A percentile compares a stretch with the other conserved stretches of the same genome.
These are phyloP conservation scores for Symbiotaphrina buchneri DNA, from an alignment of 495 filamentous ascomycete genomes.

Conservation along the genomic window DNA sequence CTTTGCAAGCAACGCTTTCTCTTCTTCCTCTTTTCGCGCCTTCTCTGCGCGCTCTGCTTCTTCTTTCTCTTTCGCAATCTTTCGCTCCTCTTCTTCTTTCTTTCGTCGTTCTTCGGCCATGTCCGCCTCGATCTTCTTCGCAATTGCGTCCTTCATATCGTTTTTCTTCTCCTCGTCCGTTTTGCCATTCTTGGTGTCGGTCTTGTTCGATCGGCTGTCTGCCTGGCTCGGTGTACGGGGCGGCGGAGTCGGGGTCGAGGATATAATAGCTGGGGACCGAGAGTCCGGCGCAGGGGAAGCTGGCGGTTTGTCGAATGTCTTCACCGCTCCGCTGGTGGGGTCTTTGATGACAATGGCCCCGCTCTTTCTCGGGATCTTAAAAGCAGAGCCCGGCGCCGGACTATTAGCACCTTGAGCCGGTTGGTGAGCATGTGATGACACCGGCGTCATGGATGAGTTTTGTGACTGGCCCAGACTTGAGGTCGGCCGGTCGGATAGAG, in stretches of 20 bases:
- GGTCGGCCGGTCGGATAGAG: slow-evolving; percentile 48
- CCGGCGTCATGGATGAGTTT: slow-evolving; percentile 32
- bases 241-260: slow-evolving; percentile 39
- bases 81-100: slow-evolving; percentile 25
- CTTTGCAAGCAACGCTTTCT: slow-evolving; percentile 4
- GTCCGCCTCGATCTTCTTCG: slow-evolving; percentile 32
- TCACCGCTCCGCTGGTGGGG: slow-evolving; percentile 40
- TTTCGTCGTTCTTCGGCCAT: slow-evolving; percentile 26
- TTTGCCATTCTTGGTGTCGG: slow-evolving; percentile 38
- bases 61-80: slow-evolving; percentile 12
- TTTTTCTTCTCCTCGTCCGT: slow-evolving; percentile 48
- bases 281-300: slow-evolving; percentile 30
- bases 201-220: slow-evolving; percentile 26
- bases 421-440: slow-evolving; percentile 32
- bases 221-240: slow-evolving; percentile 26
- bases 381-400: slow-evolving; percentile 16
- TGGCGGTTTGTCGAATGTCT: slow-evolving; percentile 30
- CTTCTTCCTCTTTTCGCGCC: slow-evolving; percentile 5
- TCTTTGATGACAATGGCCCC: slow-evolving; percentile 59
- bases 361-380: slow-evolving; percentile 35
- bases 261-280: slow-evolving; percentile 34
- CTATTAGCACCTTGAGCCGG: slow-evolving; percentile 31
- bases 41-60: slow-evolving; percentile 6
- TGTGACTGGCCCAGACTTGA: slow-evolving; percentile 55
- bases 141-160: slow-evolving; percentile 43